Evolutionary conservation across 163 green algal genomes (phyloP).

Genomic region (Picocystis sp.): DNA sequence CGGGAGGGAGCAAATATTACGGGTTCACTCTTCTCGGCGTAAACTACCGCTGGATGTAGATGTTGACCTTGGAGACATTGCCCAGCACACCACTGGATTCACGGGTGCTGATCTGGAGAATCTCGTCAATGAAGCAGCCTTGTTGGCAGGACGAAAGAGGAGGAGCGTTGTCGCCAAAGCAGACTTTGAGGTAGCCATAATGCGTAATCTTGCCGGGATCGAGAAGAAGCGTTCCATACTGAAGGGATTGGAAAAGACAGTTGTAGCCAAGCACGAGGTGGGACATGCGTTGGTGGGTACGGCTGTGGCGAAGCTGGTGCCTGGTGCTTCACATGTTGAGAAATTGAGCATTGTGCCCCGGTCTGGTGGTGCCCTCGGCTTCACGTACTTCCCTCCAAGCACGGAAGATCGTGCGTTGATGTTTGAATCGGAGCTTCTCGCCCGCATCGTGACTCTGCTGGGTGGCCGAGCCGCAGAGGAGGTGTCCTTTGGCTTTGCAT

Average conservation of each 20-base stretch:
- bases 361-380: slow-evolving; percentile 59
- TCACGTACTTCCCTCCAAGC: slow-evolving; percentile 60
- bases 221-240: slow-evolving; percentile 67
- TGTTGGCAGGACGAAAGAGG: not conserved
- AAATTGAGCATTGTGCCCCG: slow-evolving; percentile 73
- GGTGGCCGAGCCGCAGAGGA: slow-evolving; percentile 71
- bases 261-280: slow-evolving; percentile 60
- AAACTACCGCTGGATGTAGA: slow-evolving; percentile 4
- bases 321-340: slow-evolving; percentile 27
- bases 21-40: slow-evolving; percentile 10
- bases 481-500: slow-evolving; percentile 46
- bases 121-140: slow-evolving; percentile 33
- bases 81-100: slow-evolving; percentile 24
- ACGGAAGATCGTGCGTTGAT: slow-evolving; percentile 46
- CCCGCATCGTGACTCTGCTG: slow-evolving; percentile 67
- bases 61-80: slow-evolving; percentile 3
- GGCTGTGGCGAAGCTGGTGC: slow-evolving; percentile 37
- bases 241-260: slow-evolving; percentile 49
- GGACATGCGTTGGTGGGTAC: slow-evolving; percentile 33
- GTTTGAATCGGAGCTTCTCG: slow-evolving; percentile 62
- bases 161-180: slow-evolving; percentile 20
- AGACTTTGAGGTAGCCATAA: slow-evolving; percentile 60
- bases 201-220: slow-evolving; percentile 52
- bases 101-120: slow-evolving; percentile 72
- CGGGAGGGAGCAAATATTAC: slow-evolving; percentile 33